Evolutionary conservation across 345 rosid species (phyloP), one percentile per base, ranked within the genome.

Genomic region (Pistacia atlantica): DNA sequence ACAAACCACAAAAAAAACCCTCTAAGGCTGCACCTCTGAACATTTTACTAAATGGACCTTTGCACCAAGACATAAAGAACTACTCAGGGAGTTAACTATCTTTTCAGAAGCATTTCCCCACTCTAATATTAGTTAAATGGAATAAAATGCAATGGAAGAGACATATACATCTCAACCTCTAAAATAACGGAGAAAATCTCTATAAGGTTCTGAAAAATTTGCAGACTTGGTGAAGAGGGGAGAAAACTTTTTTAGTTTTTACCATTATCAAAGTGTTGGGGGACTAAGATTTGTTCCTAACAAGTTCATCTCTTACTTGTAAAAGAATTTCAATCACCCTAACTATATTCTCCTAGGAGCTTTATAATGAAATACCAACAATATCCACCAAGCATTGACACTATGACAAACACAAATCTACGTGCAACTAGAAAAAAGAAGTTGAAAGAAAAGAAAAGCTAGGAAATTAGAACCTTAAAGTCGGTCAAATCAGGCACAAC

Each of bases 401-500:
- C 16, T 9, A 31, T 52, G 25, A 11, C 18, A 25, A 67, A 20
- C 13, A 22, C 17, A 60, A 72, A 60, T 20, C 18, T 18, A 54
- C 12, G 38, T 11, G 14, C 58, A 12, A 55, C 20, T 5, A 14
- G 66, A 75, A 60, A 52, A 5, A 8, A 75, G 64, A n/a, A 58
- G 14, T 42, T 42, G 46, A 45, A 67, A 63, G 35, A 14, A 6
- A 37, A 59, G 10, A 64, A 65, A 10, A 12, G 71, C 69, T 11
- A 56, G 45, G 64, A 25, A 33, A 57, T 63, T 33, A 77, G 75
- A 83, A 95, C 98, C 93, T 90, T 85, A 78, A 91, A 92, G 83
- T 78, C 87, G 0, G 94, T 90, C 80, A 93, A 88, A 85, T 91
- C 96, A 77, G 96, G 97, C 76, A 93, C 93, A 0, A 93, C 81